Conservation (phyloP, 352 stramenopile species). For the Phytophthora cryptogea region DNA sequence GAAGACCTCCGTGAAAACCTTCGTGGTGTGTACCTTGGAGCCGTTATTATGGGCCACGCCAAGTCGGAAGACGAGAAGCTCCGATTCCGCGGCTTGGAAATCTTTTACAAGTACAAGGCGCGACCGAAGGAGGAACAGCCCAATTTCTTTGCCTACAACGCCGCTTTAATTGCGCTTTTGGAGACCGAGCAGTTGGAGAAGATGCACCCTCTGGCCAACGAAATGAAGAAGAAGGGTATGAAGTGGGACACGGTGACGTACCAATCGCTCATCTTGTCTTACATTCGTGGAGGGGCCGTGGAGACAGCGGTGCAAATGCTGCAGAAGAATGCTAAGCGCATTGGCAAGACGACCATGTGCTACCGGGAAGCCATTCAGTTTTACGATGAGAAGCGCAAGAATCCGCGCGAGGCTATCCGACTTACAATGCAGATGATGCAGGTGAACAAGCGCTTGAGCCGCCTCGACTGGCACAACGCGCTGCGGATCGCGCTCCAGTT, state of each 20-base stretch:
- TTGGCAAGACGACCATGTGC: slow-evolving; percentile 70
- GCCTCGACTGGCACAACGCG: slow-evolving; percentile 80
- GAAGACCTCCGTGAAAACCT: slow-evolving; percentile 40
- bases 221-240: slow-evolving; percentile 64
- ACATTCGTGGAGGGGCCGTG: slow-evolving; percentile 60
- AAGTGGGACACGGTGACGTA: slow-evolving; percentile 75
- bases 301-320: slow-evolving; percentile 73
- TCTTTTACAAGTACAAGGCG: slow-evolving; percentile 59
- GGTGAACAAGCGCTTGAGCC: slow-evolving; percentile 73
- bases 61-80: slow-evolving; percentile 52
- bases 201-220: slow-evolving; percentile 54
- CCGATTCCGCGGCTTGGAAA: slow-evolving; percentile 44
- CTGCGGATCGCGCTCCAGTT: slow-evolving; percentile 63
- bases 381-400: slow-evolving; percentile 65
- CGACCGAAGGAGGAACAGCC: slow-evolving; percentile 40
- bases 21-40: slow-evolving; percentile 60
- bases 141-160: slow-evolving; percentile 79
- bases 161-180: slow-evolving; percentile 58
- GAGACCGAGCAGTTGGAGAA: slow-evolving; percentile 60
- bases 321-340: slow-evolving; percentile 68
- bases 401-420: slow-evolving; percentile 65
- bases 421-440: slow-evolving; percentile 90
- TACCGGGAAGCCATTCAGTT: slow-evolving; percentile 77
- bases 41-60: slow-evolving; percentile 75
- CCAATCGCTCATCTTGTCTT: slow-evolving; percentile 65